A percentile compares a stretch with the other conserved stretches of the same genome.
These are phyloP conservation scores for Rehmannia glutinosa DNA, from an alignment of 257 asterid species.

Conservation along the genomic window DNA sequence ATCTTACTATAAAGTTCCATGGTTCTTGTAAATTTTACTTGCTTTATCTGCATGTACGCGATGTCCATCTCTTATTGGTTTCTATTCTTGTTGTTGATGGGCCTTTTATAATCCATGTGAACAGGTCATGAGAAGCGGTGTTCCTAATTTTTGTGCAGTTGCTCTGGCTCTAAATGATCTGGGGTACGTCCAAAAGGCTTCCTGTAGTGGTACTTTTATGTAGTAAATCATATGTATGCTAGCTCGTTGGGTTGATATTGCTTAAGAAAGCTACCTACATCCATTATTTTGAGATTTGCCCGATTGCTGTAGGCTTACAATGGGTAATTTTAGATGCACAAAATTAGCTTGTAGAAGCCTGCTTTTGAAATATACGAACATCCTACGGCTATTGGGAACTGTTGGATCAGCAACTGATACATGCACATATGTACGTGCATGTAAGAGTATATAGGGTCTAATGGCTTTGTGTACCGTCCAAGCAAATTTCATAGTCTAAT, in stretches of 20 bases:
- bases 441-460: neutral
- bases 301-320: neutral
- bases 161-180: conserved; percentile 83
- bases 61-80: conserved; percentile 4
- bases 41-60: conserved; percentile 3
- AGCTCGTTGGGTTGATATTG: neutral
- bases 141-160: conserved; percentile 96
- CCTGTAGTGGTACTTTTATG: conserved; percentile 6
- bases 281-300: neutral
- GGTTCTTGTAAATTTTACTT: conserved; percentile 3
- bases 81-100: neutral
- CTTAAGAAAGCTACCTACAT: neutral
- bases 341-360: neutral
- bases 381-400: neutral
- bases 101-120: conserved; percentile 13
- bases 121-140: conserved; percentile 91
- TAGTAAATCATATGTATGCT: conserved; percentile 9
- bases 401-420: neutral
- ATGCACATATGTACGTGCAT: neutral
- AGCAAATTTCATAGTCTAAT: neutral
- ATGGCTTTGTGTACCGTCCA: neutral
- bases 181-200: conserved; percentile 52
- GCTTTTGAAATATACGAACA: neutral
- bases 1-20: neutral
- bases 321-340: neutral